Evolutionary conservation across 306 rosid genomes (phyloP), one percentile per base, ranked within the genome.

Genomic region (Dryas octopetala): DNA sequence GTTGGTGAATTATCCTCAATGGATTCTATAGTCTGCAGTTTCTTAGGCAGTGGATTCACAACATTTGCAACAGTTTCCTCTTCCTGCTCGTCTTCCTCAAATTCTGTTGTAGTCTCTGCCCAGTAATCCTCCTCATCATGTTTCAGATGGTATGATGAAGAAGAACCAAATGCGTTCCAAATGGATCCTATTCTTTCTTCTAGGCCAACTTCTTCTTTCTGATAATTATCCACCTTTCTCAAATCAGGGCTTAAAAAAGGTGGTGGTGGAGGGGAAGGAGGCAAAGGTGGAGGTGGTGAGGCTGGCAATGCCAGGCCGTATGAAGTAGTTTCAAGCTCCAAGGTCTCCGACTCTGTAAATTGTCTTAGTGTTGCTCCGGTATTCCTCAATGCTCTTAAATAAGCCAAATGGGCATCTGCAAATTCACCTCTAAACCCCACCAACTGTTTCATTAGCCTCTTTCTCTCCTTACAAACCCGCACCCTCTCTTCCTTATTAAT

Each of bases 291-390:
- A 1, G 84, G 83, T 2, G 95, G 91, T 28, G 96, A 89, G 23
- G 91, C 77, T 38, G 92, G 90, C 43, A 67, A 80, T 4, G 76
- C 82, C 72, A 85, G 38, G 76, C 68, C 88, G 63, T 80, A 76
- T 43, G 77, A 59, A 50, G 71, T 62, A 77, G 62, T 84, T 66
- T 95, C 99, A 14, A 88, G 80, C 71, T 95, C 98, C 70, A 95
- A 79, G 4, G 83, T 76, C 59, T 90, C 99, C 0, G 98, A 89
- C 47, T 95, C 99, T 0, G 97, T 90, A 79, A 95, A 89, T 68
- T 95, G 99, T 75, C 96, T 75, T 55, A 95, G 98, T 23, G 99
- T 88, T 2, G 80, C 86, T 46, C 99, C 99, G 9, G 91, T 89
- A 73, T 90, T 89, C 81, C 81, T 95, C 82, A 95, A 72, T 19